Evolutionary conservation across 352 stramenopile genomes (phyloP).

Genomic region (Globisporangium nunn): DNA sequence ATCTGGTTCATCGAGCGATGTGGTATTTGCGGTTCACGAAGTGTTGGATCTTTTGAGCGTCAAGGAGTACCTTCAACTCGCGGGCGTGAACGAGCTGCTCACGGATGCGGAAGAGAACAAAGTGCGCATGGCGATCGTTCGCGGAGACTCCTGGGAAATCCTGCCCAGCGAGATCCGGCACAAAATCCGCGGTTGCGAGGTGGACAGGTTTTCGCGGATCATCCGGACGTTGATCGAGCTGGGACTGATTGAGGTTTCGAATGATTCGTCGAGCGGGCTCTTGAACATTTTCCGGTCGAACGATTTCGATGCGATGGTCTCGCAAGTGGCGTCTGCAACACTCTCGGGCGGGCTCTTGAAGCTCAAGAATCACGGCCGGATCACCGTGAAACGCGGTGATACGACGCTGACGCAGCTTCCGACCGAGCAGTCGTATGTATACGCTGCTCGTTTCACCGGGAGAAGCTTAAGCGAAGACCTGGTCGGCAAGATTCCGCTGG

Average conservation of each 20-base stretch:
- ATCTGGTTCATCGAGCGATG: slow-evolving; percentile 8
- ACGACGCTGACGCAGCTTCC: slow-evolving; percentile 47
- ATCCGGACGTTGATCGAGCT: slow-evolving; percentile 69
- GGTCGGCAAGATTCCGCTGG: slow-evolving; percentile 44
- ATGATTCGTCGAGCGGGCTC: slow-evolving; percentile 45
- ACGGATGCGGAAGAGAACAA: slow-evolving; percentile 52
- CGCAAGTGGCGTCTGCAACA: slow-evolving; percentile 65
- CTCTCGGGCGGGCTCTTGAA: slow-evolving; percentile 60
- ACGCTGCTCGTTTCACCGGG: slow-evolving; percentile 48
- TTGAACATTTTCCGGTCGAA: slow-evolving; percentile 51
- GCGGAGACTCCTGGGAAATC: slow-evolving; percentile 40
- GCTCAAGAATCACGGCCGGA: slow-evolving; percentile 38
- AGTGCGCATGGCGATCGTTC: slow-evolving; percentile 34
- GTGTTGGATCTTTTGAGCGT: slow-evolving; percentile 57
- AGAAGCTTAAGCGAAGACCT: slow-evolving; percentile 48
- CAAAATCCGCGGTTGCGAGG: slow-evolving; percentile 66
- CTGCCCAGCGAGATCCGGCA: slow-evolving; percentile 27
- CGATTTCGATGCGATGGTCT: slow-evolving; percentile 73
- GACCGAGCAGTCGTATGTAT: slow-evolving; percentile 51
- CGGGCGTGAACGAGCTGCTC: slow-evolving; percentile 57
- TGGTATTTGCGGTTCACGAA: slow-evolving; percentile 61
- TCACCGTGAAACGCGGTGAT: slow-evolving; percentile 46
- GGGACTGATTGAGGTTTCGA: slow-evolving; percentile 45
- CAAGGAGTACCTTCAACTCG: slow-evolving; percentile 68
- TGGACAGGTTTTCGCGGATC: slow-evolving; percentile 61